These are phyloP conservation scores for Penicillium sp. DNA, from an alignment of 2,329 filamentous ascomycete species.

Conservation along the genomic window DNA sequence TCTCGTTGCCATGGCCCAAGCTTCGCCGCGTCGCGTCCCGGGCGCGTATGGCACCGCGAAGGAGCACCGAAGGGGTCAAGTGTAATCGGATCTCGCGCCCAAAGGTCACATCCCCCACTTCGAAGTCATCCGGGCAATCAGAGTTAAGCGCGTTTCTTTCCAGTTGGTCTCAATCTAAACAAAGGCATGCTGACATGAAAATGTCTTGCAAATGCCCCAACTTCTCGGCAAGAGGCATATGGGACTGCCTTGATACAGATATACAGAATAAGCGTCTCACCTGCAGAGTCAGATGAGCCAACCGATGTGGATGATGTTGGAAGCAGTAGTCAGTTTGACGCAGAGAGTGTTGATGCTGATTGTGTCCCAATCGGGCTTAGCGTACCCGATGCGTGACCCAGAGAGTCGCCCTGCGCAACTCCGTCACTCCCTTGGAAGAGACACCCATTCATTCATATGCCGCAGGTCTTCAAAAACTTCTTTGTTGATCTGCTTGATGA, in stretches of 20 bases:
- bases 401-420: conserved; percentile 32
- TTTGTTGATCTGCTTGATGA: conserved; percentile 6
- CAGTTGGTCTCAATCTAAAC: conserved; percentile 6
- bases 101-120: conserved; percentile 6
- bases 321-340: neutral
- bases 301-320: neutral
- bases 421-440: conserved; percentile 25
- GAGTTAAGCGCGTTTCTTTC: conserved; percentile 2
- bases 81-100: conserved; percentile 2
- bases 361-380: conserved; percentile 31
- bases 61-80: neutral
- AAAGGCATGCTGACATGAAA: conserved; percentile 7
- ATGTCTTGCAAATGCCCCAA: neutral
- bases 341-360: neutral
- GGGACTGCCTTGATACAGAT: neutral
- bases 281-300: neutral
- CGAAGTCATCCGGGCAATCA: neutral
- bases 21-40: conserved; percentile 19
- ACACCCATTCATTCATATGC: conserved; percentile 12
- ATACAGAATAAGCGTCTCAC: neutral
- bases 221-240: conserved; percentile 5
- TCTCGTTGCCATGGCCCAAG: conserved; percentile 19
- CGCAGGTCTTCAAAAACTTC: conserved; percentile 12
- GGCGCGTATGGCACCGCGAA: conserved; percentile 14
- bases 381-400: conserved; percentile 42